Evolutionary conservation across 768 basidiomycete genomes (phyloP), one percentile per base, ranked within the genome.

Genomic region (Amanita polypyramis): DNA sequence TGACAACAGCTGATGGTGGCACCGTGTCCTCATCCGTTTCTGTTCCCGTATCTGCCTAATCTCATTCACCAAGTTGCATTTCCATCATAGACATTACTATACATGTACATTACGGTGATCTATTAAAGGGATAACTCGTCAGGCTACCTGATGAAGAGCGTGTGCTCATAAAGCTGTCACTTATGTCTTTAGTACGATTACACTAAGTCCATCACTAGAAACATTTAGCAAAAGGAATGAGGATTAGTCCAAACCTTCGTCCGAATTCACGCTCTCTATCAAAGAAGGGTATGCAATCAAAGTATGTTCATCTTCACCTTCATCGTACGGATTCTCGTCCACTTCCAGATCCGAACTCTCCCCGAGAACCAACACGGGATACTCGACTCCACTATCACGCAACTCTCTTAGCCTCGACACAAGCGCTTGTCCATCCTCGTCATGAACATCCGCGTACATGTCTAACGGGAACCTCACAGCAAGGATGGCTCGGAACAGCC

Each of bases 401-500:
- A 37, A 20, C 25, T 38, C 45, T 14, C 45, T 36, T n/a, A 47
- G 21, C 20, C 21, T 36, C 17, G 37, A 23, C 36, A 47, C 36
- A 9, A 47, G 21, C 25, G 34, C 45, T 20, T 20, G 45, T 25
- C 45, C 45, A 6, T 39, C 35, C 15, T 14, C 45, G 17, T 30
- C 23, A 12, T 37, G 29, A 6, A 25, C 14, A 20, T 46, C 34
- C 7, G 34, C 36, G 15, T 47, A 47, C 34, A 47, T 30, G 8
- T 47, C 45, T 11, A 46, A 20, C 9, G 36, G 45, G 17, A 27
- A 47, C 5, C 38, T 47, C 21, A 47, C 27, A 2, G 45, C 35
- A n/a, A 47, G 21, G 20, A 47, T 47, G 17, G 45, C 45, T 3
- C 29, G 12, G 36, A 47, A 47, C 27, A 47, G 19, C 45, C 45